Evolutionary conservation across 2,329 filamentous ascomycete species (phyloP), one percentile per base, ranked within the genome.

Genomic region (Aspergillus latus): DNA sequence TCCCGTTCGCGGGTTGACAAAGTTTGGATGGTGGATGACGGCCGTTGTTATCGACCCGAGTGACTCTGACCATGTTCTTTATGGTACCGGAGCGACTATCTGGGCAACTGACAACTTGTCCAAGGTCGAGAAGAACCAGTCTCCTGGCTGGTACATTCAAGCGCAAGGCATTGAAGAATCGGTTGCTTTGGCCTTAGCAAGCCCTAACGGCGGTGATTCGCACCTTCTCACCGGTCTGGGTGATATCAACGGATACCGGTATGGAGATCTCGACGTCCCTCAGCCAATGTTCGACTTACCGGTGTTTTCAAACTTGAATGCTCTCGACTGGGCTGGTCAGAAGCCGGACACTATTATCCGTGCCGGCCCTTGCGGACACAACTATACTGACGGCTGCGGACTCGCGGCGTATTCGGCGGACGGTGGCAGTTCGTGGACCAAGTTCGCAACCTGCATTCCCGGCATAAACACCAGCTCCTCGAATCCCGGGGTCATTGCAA

Each of bases 11-110:
- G 58, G 58, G 15, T 16, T 60, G 56, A 56, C 58, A n/a, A 60
- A 60, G 49, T 50, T 60, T 32, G 58, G 58, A 36, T 60, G 58
- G 58, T 60, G 58, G 58, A 60, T 60, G 52, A 58, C 58, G 10
- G 58, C 58, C 0, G 56, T 60, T 15, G 49, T 60, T 7, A 56
- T 60, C 10, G 58, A 60, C 29, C 58, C 58, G 4, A 52, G 37
- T 16, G 30, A 60, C 36, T 39, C 56, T 13, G 52, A 56, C 29
- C 58, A 60, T 40, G 34, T 60, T 26, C 40, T 60, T 11, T 59
- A 60, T 15, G 58, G 55, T 3, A 58, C 56, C 1, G 58, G 58
- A 10, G 58, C 58, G 16, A 60, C 58, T 10, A 60, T 60, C 49
- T 60, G 58, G 59, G 57, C 59, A 1, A 60, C 56, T 0, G 56